Base-by-base conservation (phyloP, 257 asterid genomes). In the Agastache rugosa region DNA sequence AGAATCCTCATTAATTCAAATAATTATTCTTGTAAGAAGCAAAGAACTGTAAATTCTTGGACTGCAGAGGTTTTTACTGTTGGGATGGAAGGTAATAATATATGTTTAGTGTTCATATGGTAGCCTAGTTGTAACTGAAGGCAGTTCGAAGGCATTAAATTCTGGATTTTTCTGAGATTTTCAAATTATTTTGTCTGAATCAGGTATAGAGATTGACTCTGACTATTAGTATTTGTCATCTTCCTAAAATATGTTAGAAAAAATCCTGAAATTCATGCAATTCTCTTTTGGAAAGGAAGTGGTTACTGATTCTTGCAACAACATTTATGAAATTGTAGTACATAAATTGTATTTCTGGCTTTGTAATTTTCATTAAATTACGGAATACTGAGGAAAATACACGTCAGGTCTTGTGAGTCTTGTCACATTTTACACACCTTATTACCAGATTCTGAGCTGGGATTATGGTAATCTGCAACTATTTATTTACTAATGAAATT, bases 41-140 rank as follows among this genome's bases (percentile, higher is more conserved):
- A 45, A 58, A 23, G 16, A 55, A 42, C 5, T 54, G 22, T 7
- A 31, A 8, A 75, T 41, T 27, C 35, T 42, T 11, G 20, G 53
- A 50, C 3, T 16, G 35, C 48, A 51, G 63, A 58, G 22, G 16
- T 31, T 31, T 63, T 77, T 58, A 63, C 22, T 23, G 35, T 54
- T 23, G 22, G 25, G 51, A 61, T 27, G 71, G 71, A 60, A 72
- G 67, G 71, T 72, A 47, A 29, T 25, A 34, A n/a, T 66, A 56
- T 45, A n/a, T 65, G 19, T 58, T 4, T 66, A 29, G 54, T 14
- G 34, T 68, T 27, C 6, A 61, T 20, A 68, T 62, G 73, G 79
- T 62, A 75, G 58, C 17, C 39, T 20, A 63, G 16, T 71, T 75
- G 73, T 71, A 74, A 79, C 77, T 41, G 79, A 62, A 56, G 67